Percentiles rank a stretch among this genome's conserved stretches.
These are phyloP conservation scores for Xylariaceae sp. DNA, from an alignment of 2,329 filamentous ascomycete species.

Conservation along the genomic window DNA sequence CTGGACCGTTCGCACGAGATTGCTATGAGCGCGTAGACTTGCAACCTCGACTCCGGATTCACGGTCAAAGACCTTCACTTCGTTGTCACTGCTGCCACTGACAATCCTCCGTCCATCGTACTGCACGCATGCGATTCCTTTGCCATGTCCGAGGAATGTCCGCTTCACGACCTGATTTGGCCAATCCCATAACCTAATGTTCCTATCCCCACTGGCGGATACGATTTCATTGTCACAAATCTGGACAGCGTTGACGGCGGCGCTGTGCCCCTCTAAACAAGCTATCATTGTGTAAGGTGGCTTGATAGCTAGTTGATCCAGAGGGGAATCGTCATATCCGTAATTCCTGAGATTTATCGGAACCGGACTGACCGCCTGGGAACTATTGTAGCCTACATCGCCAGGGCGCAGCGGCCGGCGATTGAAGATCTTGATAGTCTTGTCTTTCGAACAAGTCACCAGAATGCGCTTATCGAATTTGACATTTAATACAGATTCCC, in stretches of 20 bases:
- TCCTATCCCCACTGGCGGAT: slow-evolving; percentile 88
- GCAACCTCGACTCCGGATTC: slow-evolving; percentile 83
- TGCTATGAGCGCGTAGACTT: slow-evolving; percentile 73
- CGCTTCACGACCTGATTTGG: slow-evolving; percentile 68
- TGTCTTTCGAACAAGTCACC: slow-evolving; percentile 96
- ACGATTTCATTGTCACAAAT: slow-evolving; percentile 82
- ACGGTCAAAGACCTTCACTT: slow-evolving; percentile 91
- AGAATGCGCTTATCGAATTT: slow-evolving; percentile 87
- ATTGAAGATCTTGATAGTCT: slow-evolving; percentile 95
- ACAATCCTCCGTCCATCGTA: slow-evolving; percentile 92
- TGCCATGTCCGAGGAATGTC: slow-evolving; percentile 80
- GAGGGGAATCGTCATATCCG: slow-evolving; percentile 43
- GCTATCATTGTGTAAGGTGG: slow-evolving; percentile 73
- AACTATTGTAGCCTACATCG: slow-evolving; percentile 50
- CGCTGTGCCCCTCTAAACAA: slow-evolving; percentile 74
- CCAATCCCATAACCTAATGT: slow-evolving; percentile 94
- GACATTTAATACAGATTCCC: slow-evolving; percentile 88
- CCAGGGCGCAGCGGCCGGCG: slow-evolving; percentile 60
- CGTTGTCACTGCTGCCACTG: slow-evolving; percentile 92
- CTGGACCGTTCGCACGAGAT: slow-evolving; percentile 89
- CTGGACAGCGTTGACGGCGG: slow-evolving; percentile 94
- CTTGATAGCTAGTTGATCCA: slow-evolving; percentile 47
- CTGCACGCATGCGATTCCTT: slow-evolving; percentile 96
- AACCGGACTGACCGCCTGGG: slow-evolving; percentile 45
- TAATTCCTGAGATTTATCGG: slow-evolving; percentile 49